These are phyloP conservation scores for Backusella parvicylindrica DNA, from an alignment of 192 early-diverging fungal species.

Conservation along the genomic window DNA sequence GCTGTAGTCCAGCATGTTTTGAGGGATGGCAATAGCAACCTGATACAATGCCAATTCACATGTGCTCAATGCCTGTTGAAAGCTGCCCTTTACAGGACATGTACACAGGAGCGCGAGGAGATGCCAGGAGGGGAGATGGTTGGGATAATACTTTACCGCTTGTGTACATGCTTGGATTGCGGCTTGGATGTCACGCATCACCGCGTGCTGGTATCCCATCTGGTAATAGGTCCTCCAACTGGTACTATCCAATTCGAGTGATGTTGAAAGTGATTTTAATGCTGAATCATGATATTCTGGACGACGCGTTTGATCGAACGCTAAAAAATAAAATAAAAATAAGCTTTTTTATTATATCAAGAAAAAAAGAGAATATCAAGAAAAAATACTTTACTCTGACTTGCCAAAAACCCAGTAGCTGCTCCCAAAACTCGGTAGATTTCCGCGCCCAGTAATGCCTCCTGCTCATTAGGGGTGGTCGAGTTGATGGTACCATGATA, in stretches of 20 bases:
- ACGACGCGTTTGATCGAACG: constrained; percentile 58
- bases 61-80: constrained; percentile 55
- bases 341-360: background rate
- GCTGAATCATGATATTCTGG: constrained; percentile 60
- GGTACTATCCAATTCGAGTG: constrained; percentile 47
- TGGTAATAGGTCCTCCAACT: constrained; percentile 59
- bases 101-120: constrained; percentile 63
- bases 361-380: background rate
- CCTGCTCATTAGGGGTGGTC: background rate
- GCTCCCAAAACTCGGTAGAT: constrained; percentile 30
- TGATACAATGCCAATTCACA: constrained; percentile 61
- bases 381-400: constrained; percentile 32
- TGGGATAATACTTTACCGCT: constrained; percentile 46
- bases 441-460: constrained; percentile 4
- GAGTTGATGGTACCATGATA: background rate
- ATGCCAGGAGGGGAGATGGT: constrained; percentile 71
- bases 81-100: constrained; percentile 55
- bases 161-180: constrained; percentile 53
- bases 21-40: constrained; percentile 12
- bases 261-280: constrained; percentile 45
- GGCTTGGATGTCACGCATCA: constrained; percentile 57
- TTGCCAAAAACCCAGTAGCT: constrained; percentile 34
- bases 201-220: constrained; percentile 63
- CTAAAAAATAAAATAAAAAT: constrained; percentile 20
- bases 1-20: constrained; percentile 30